Evolutionary conservation across 805 yeast genomes (phyloP).

Genomic region (Candida wancherniae): DNA sequence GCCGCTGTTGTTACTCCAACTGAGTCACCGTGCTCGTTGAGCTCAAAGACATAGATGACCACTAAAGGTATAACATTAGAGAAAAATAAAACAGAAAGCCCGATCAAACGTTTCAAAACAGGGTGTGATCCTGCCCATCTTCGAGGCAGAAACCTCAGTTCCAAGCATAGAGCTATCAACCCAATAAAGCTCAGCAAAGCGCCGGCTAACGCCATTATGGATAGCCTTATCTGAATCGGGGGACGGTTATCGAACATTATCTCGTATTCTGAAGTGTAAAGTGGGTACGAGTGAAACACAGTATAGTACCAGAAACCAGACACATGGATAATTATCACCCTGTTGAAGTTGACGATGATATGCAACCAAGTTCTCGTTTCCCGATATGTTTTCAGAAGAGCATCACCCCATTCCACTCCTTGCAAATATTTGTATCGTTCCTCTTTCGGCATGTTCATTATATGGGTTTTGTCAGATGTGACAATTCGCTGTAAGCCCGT

Average conservation of each 20-base stretch:
- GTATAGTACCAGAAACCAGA: constrained; percentile 77
- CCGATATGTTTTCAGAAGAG: constrained; percentile 86
- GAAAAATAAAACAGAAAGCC: constrained; percentile 39
- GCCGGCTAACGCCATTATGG: constrained; percentile 67
- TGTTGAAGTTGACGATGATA: constrained; percentile 88
- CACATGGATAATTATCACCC: constrained; percentile 58
- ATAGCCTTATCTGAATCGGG: constrained; percentile 46
- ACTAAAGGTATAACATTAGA: constrained; percentile 48
- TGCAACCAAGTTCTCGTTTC: constrained; percentile 98
- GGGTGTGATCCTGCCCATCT: constrained; percentile 70
- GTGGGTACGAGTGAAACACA: constrained; percentile 58
- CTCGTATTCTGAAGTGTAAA: constrained; percentile 57
- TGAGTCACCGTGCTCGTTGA: constrained; percentile 15
- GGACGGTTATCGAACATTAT: constrained; percentile 58
- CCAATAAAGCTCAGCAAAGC: constrained; percentile 51
- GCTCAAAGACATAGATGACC: constrained; percentile 39
- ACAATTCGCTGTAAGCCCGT: constrained; percentile 59
- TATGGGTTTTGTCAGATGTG: constrained; percentile 36
- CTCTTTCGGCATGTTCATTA: constrained; percentile 50
- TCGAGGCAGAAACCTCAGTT: constrained; percentile 63
- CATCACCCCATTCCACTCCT: constrained; percentile 60
- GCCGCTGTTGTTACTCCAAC: constrained; percentile 44
- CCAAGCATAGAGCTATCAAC: constrained; percentile 51
- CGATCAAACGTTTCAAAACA: constrained; percentile 41
- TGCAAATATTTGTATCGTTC: constrained; percentile 54